These are phyloP conservation scores for Alternaria postmessia DNA, from an alignment of 2,329 filamentous ascomycete genomes.

Conservation along the genomic window DNA sequence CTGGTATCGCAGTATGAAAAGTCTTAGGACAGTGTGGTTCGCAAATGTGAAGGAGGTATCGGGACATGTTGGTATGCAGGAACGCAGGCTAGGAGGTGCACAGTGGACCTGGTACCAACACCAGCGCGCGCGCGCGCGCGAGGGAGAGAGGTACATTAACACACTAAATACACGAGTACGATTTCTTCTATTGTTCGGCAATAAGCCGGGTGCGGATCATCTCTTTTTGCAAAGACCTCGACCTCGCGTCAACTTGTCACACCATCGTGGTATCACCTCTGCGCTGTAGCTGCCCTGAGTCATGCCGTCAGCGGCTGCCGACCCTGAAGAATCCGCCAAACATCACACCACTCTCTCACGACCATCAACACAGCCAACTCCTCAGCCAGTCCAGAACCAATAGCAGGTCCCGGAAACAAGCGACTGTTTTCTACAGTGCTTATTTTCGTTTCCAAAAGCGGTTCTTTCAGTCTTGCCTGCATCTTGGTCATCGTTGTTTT, in stretches of 20 bases:
- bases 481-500: background rate
- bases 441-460: background rate
- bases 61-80: background rate
- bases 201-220: background rate
- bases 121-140: background rate
- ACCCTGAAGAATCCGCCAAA: conserved; percentile 5
- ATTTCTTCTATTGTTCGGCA: background rate
- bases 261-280: conserved; percentile 11
- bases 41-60: background rate
- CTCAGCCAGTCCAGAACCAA: background rate
- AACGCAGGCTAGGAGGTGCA: background rate
- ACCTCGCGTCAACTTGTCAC: conserved; percentile 1
- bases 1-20: background rate
- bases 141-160: background rate
- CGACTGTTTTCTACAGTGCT: conserved; percentile 2
- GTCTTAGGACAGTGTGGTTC: background rate
- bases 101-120: background rate
- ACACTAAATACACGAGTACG: background rate
- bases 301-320: conserved; percentile 33
- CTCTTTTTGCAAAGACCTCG: background rate
- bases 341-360: conserved; percentile 39
- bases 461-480: conserved; percentile 1
- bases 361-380: conserved; percentile 8
- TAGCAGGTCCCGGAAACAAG: conserved; percentile 10
- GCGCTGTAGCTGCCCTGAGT: conserved; percentile 2